Evolutionary conservation across 331 rosid genomes (phyloP), one percentile per base, ranked within the genome.

Genomic region (Cydonia oblonga): DNA sequence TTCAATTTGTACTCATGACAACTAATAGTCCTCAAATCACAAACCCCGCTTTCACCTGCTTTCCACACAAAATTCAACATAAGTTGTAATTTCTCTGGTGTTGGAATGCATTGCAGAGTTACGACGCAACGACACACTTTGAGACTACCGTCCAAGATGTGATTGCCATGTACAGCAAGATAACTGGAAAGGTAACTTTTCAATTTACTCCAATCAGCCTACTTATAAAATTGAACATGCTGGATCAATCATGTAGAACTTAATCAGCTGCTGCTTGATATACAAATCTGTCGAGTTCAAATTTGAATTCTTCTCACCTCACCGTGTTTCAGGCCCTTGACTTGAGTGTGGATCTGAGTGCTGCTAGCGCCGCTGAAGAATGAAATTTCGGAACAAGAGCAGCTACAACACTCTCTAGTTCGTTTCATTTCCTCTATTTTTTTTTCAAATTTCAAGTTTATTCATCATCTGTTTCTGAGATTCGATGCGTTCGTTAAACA

Each of bases 121-220:
- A 80, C 8, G 80, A 80, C 20, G 84, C 77, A 5, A 75, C 84
- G 0, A 80, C 84, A 13, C 84, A 80, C 80, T 80, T 80, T 44
- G 84, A 80, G 77, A 75, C 84, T 59, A 80, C 80, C 0, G 84
- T 80, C 12, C 11, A 56, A 22, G 84, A 80, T 71, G 84, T 80
- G 57, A 57, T 80, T 35, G 58, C 58, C 53, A 28, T 80, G 80
- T 80, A 80, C 63, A 70, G 77, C 77, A 75, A 70, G 40, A 75
- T 75, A 56, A 80, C 84, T 75, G 84, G 84, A 75, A 80, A 80
- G 80, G 84, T 75, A 64, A 38, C 6, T 46, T 33, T 54, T 59
- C 38, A 58, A 9, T 58, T 9, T 38, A 38, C 42, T 38, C 68
- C 28, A 33, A 2, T 12, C 15, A 70, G 28, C 75, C 42, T 3